These are phyloP conservation scores for Dendrothele bispora DNA, from an alignment of 768 basidiomycete species.

Conservation along the genomic window DNA sequence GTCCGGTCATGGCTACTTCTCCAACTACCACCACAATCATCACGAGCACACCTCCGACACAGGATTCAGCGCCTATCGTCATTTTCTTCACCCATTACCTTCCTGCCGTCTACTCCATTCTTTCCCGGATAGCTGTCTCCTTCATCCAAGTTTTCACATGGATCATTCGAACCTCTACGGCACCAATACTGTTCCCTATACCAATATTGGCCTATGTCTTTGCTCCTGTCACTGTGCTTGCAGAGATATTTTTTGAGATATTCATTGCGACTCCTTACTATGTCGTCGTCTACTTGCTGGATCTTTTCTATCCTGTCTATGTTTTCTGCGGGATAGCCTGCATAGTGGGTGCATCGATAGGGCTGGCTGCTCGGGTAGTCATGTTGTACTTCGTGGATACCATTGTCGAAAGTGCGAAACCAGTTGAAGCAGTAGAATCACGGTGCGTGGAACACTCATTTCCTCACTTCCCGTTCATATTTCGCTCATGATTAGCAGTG, in stretches of 20 bases:
- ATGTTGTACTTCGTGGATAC: background rate
- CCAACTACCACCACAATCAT: background rate
- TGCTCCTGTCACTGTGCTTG: conserved; percentile 45
- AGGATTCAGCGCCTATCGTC: background rate
- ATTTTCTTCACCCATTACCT: background rate
- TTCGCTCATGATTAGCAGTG: too few relatives aligned
- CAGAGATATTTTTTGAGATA: conserved; percentile 38
- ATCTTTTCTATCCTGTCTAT: conserved; percentile 54
- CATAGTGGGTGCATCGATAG: conserved; percentile 47
- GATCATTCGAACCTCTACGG: background rate
- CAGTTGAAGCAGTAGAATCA: too few relatives aligned
- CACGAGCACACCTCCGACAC: background rate
- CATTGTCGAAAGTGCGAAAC: too few relatives aligned
- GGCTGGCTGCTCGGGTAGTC: conserved; percentile 29
- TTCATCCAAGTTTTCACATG: background rate
- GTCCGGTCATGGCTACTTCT: background rate
- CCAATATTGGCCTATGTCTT: conserved; percentile 41
- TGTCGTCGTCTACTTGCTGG: conserved; percentile 34
- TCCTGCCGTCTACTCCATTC: background rate
- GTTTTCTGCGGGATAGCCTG: conserved; percentile 57
- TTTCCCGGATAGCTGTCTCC: background rate
- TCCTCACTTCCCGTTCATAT: too few relatives aligned
- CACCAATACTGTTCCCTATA: conserved; percentile 20
- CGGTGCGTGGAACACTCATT: too few relatives aligned
- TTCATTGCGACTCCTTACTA: conserved; percentile 47